Percentiles rank a stretch among this genome's conserved stretches.
Evolutionary conservation across 768 basidiomycete species (phyloP).

Genomic region (Hemileccinum rubropunctum): DNA sequence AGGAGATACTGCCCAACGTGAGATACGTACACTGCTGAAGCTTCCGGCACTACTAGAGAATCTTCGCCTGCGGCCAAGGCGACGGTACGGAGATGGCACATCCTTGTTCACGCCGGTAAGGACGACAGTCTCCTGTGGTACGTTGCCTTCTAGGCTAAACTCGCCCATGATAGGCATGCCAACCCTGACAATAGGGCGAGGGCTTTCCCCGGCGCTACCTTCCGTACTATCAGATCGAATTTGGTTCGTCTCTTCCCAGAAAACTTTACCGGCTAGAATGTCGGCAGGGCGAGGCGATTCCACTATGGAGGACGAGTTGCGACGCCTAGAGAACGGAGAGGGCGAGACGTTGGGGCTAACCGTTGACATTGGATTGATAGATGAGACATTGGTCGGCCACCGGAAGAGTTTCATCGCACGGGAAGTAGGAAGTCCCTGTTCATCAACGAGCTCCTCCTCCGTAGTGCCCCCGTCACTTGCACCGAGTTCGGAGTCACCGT

Average conservation of each 20-base stretch:
- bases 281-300: conserved; percentile 61
- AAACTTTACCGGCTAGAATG: conserved; percentile 61
- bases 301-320: conserved; percentile 26
- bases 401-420: conserved; percentile 71
- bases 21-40: conserved; percentile 36
- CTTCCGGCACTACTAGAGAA: conserved; percentile 33
- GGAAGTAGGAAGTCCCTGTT: conserved; percentile 69
- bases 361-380: conserved; percentile 75
- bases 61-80: conserved; percentile 21
- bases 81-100: conserved; percentile 33
- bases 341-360: conserved; percentile 57
- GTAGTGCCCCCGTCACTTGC: conserved; percentile 74
- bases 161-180: conserved; percentile 39
- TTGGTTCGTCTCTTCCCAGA: conserved; percentile 47
- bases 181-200: conserved; percentile 12
- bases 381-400: conserved; percentile 58
- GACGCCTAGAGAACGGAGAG: conserved; percentile 32
- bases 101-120: conserved; percentile 31
- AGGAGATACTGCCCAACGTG: conserved; percentile 1
- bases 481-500: conserved; percentile 47
- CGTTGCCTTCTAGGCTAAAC: conserved; percentile 24
- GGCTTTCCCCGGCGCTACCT: conserved; percentile 32
- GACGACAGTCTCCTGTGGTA: conserved; percentile 20
- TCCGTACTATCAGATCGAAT: conserved; percentile 35
- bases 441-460: conserved; percentile 81